These are phyloP conservation scores for Apiospora sp. DNA, from an alignment of 2,329 filamentous ascomycete species.

Conservation along the genomic window DNA sequence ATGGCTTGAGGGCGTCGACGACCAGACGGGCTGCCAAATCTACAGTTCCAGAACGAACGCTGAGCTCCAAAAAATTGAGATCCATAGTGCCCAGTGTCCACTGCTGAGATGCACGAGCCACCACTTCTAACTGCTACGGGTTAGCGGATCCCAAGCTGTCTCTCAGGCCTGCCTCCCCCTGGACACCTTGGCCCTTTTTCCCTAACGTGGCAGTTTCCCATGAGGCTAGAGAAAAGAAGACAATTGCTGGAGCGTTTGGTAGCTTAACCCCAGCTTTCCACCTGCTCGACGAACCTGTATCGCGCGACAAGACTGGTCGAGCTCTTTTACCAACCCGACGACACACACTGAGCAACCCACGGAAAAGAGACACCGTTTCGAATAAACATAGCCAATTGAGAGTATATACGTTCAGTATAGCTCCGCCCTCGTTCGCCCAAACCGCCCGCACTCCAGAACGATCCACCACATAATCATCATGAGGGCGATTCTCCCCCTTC, in stretches of 20 bases:
- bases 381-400: constrained; percentile 1
- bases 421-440: constrained; percentile 6
- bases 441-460: not conserved
- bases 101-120: constrained; percentile 13
- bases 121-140: not conserved
- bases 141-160: constrained; percentile 2
- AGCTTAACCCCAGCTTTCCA: constrained; percentile 14
- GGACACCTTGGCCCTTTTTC: constrained; percentile 16
- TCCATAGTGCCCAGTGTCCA: constrained; percentile 3
- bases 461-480: constrained; percentile 45
- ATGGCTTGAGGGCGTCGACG: constrained; percentile 8
- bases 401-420: not conserved
- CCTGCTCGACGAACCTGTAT: not conserved
- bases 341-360: not conserved
- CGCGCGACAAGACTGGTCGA: not conserved
- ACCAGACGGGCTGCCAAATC: not conserved
- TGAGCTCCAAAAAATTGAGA: constrained; percentile 16
- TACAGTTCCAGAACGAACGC: not conserved
- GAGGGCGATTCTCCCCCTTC: constrained; percentile 69
- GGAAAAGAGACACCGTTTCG: not conserved
- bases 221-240: constrained; percentile 20
- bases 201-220: constrained; percentile 25
- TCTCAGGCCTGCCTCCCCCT: constrained; percentile 13
- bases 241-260: constrained; percentile 11
- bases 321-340: not conserved